Base-by-base conservation (phyloP, 805 yeast genomes). In the Candida incommunis region DNA sequence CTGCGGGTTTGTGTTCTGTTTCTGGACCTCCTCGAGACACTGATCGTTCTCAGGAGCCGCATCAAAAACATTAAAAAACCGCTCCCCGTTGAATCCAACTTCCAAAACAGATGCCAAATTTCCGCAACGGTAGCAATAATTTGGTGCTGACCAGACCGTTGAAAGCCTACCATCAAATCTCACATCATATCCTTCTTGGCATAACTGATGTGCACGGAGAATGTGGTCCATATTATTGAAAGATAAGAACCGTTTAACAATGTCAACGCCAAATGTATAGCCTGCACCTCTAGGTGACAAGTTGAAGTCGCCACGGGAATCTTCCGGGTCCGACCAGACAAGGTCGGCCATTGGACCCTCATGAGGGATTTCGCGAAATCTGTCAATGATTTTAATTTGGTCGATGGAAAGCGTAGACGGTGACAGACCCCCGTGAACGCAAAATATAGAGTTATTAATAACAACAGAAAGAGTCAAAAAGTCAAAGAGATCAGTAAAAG, bases 271-370 rank as follows among this genome's bases (percentile, higher is more conserved):
- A 68, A 92, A 92, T 21, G 92, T 84, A 62, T 90, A 92, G 3
- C 99, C 99, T 1, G 99, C 99, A 35, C 99, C 99, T 55, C 99
- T 65, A 1, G 98, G 95, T 24, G 88, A 78, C 20, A 92, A 73
- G 51, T 88, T 80, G 61, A 92, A 92, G 56, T 87, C 95, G 2
- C 62, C 63, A 44, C 68, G 69, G 46, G 82, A 84, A 25, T 83
- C 82, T 61, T 94, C 97, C 0, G 99, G 99, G 58, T 92, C 99
- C 21, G 92, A 80, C 99, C 99, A 92, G 18, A 92, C 97, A 43
- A 92, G 67, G 61, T 92, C 99, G 1, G 98, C 98, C 96, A 92
- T 92, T 15, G 96, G 95, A 0, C 99, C 99, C 60, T 92, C 98
- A 54, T 94, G 98, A 0, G 99, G 99, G 11, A 94, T 86, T 60